phyloP scores from a whole-genome alignment of 345 rosid genomes.

The Triadica sebifera region DNA sequence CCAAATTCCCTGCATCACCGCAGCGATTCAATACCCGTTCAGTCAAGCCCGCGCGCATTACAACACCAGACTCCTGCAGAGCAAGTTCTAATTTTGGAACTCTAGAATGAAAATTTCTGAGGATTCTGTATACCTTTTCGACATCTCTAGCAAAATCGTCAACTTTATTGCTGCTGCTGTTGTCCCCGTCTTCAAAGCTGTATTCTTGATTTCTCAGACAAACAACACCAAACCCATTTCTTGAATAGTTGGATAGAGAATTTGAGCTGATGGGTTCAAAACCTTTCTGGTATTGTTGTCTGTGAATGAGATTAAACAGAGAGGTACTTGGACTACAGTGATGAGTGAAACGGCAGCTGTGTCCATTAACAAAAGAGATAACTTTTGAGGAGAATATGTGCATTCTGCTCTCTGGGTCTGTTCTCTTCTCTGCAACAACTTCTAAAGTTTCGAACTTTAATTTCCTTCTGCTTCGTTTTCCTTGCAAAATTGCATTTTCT shows the following conservation, averaged over 20 bases:
- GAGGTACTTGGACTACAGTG: conserved; percentile 1
- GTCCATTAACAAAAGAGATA: conserved; percentile 10
- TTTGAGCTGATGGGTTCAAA: conserved; percentile 1
- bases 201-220: conserved; percentile 33
- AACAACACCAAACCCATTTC: conserved; percentile 47
- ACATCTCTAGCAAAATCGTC: conserved; percentile 75
- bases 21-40: conserved; percentile 87
- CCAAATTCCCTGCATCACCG: conserved; percentile 86
- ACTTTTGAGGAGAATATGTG: conserved; percentile 20
- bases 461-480: too few species aligned
- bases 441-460: too few species aligned
- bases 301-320: neutral
- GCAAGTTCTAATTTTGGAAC: conserved; percentile 76
- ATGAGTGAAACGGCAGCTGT: conserved; percentile 7
- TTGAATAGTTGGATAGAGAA: conserved; percentile 12
- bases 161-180: conserved; percentile 18
- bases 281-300: conserved; percentile 1
- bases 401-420: neutral
- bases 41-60: conserved; percentile 59
- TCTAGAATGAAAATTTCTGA: conserved; percentile 69
- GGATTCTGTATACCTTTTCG: conserved; percentile 69
- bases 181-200: neutral
- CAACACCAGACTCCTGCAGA: conserved; percentile 68
- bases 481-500: too few species aligned
- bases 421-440: neutral